These are phyloP conservation scores for Strobilomyces dryophilus DNA, from an alignment of 768 basidiomycete genomes.

Conservation along the genomic window DNA sequence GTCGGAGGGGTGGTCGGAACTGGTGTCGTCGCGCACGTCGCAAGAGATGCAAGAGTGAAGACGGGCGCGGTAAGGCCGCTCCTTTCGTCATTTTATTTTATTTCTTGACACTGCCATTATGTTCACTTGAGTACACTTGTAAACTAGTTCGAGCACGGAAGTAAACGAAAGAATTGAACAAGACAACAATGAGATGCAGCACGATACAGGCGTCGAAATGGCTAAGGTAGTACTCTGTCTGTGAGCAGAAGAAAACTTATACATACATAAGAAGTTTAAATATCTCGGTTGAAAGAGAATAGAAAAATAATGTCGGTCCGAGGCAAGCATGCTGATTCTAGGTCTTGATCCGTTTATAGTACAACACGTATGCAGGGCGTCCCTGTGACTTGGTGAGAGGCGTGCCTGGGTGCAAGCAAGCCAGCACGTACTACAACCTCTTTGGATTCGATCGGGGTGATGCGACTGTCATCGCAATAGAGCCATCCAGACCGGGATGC, in stretches of 20 bases:
- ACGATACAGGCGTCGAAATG: conserved; percentile 14
- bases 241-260: conserved; percentile 3
- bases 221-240: conserved; percentile 14
- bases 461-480: conserved; percentile 91
- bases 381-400: conserved; percentile 40
- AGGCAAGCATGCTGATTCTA: conserved; percentile 8
- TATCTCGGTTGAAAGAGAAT: conserved; percentile 9
- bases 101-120: conserved; percentile 17
- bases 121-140: conserved; percentile 26
- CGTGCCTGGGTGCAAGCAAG: not conserved
- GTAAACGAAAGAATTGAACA: not conserved
- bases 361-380: conserved; percentile 72
- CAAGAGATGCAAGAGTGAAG: conserved; percentile 19
- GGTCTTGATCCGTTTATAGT: conserved; percentile 59
- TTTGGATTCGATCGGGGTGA: conserved; percentile 66
- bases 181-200: conserved; percentile 14
- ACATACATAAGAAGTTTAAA: conserved; percentile 24
- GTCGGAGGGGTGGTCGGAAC: conserved; percentile 16
- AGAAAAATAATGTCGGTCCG: not conserved
- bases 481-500: conserved; percentile 85
- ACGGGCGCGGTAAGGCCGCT: not conserved
- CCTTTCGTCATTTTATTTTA: not conserved
- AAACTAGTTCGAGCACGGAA: conserved; percentile 18
- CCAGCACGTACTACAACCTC: conserved; percentile 72
- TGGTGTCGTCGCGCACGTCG: conserved; percentile 5